A percentile compares a stretch with the other conserved stretches of the same genome.
phyloP scores from a whole-genome alignment of 1,284 basidiomycete species.

The Heterobasidion parviporum region DNA sequence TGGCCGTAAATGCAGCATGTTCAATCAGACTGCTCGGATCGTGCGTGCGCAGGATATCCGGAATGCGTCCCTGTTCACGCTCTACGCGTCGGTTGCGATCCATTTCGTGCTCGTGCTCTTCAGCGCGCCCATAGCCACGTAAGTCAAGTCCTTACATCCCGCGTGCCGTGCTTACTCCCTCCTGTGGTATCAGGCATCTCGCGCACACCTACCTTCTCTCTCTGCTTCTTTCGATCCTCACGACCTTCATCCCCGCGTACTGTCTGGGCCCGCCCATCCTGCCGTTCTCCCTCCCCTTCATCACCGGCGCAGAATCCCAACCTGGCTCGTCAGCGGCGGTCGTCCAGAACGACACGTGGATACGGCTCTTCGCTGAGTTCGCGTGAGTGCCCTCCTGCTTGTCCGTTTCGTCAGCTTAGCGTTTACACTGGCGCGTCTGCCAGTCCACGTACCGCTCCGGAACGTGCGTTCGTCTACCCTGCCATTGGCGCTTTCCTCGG shows the following conservation, averaged over 20 bases:
- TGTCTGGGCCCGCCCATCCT: conserved; percentile 59
- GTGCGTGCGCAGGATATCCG: conserved; percentile 9
- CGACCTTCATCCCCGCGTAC: conserved; percentile 62
- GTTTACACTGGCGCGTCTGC: neutral
- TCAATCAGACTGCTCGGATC: neutral
- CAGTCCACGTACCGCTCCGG: conserved; percentile 60
- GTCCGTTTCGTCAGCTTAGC: neutral
- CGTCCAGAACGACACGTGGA: conserved; percentile 53
- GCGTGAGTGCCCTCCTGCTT: conserved; percentile 42
- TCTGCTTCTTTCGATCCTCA: conserved; percentile 60
- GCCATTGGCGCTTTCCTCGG: conserved; percentile 66
- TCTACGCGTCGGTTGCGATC: conserved; percentile 37
- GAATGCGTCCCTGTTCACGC: conserved; percentile 47
- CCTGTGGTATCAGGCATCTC: conserved; percentile 29
- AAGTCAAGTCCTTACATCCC: conserved; percentile 16
- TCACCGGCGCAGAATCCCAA: neutral
- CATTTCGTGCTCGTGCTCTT: conserved; percentile 54
- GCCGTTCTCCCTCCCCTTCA: conserved; percentile 27
- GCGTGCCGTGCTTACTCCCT: conserved; percentile 2
- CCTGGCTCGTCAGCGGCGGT: conserved; percentile 14
- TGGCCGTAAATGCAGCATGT: neutral
- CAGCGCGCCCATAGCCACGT: conserved; percentile 68
- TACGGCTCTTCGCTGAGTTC: conserved; percentile 71
- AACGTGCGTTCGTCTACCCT: conserved; percentile 77
- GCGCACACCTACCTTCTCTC: conserved; percentile 62